Evolutionary conservation across 2,329 filamentous ascomycete species (phyloP), one percentile per base, ranked within the genome.

Genomic region (Fusarium dimerum): DNA sequence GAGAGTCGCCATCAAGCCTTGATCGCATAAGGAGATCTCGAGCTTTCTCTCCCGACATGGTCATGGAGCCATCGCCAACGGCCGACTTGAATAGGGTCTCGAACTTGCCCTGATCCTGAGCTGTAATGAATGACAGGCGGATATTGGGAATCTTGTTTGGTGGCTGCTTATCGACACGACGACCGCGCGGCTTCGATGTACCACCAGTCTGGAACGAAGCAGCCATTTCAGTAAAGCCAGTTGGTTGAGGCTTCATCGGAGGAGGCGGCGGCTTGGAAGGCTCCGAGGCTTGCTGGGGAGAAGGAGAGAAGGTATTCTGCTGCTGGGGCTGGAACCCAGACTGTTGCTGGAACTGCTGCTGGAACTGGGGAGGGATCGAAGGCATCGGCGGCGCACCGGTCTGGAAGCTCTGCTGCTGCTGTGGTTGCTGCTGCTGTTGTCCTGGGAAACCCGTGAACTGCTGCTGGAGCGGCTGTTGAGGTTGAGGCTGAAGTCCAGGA

Each of bases 31-130:
- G 78, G 41, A 99, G 77, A 71, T 97, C 93, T 65, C 89, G 87
- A 26, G 93, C 93, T 74, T 96, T 95, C 58, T 97, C 93, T 48
- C 89, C 94, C 44, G 92, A 91, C 78, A 99, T 85, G 48, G 92
- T 93, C 63, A 88, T 89, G 65, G 92, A 87, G 53, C 82, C 84
- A 61, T 92, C 87, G 34, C 92, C 91, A 36, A 93, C 91, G 13
- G 94, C 93, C 50, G 92, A 96, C 76, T 94, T 97, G 79, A 99
- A 99, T 40, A 99, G 77, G 51, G 94, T 94, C 77, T 99, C 94
- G 65, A 99, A 99, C 75, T 96, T 97, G 66, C 90, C 84, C 73
- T 99, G 94, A 69, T 99, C 94, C 66, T 88, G 85, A 26, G 90
- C 92, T 3, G 93, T 97, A 67, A 99, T 96, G 71, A 99, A 99